phyloP scores from a whole-genome alignment of 2,329 filamentous ascomycete genomes.

The Hypomyces perniciosus region DNA sequence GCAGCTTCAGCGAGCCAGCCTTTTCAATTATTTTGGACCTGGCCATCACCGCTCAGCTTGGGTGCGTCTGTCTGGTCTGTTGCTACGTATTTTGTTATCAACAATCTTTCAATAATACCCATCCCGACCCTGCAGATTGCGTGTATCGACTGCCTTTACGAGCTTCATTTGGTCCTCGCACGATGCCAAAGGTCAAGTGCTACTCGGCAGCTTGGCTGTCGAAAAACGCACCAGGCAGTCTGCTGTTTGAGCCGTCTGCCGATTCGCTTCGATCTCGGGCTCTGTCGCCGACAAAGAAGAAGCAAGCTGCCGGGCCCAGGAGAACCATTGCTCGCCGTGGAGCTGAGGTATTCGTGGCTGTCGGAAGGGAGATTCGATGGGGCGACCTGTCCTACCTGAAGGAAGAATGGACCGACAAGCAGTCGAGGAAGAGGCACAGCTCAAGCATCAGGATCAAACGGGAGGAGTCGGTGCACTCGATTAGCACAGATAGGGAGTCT shows the following conservation, averaged over 20 bases:
- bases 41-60: conserved; percentile 3
- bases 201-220: conserved; percentile 86
- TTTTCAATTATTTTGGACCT: conserved; percentile 3
- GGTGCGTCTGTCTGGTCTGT: too few relatives aligned
- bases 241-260: conserved; percentile 59
- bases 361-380: conserved; percentile 88
- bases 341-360: conserved; percentile 82
- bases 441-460: conserved; percentile 39
- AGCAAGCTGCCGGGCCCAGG: conserved; percentile 42
- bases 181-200: conserved; percentile 79
- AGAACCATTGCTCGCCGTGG: conserved; percentile 73
- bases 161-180: conserved; percentile 11
- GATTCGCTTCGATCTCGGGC: conserved; percentile 35
- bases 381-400: conserved; percentile 77
- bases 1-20: conserved; percentile 10
- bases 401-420: conserved; percentile 40
- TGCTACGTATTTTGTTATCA: not conserved
- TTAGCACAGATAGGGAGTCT: conserved; percentile 27
- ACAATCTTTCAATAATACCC: not conserved
- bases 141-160: not conserved
- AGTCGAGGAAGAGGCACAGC: conserved; percentile 25
- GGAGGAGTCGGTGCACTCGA: conserved; percentile 37
- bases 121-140: not conserved
- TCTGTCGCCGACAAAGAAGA: conserved; percentile 37
- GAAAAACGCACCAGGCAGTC: conserved; percentile 67